Percentiles rank a stretch among this genome's conserved stretches.
phyloP scores from a whole-genome alignment of 805 yeast species.

The Metschnikowia aberdeeniae region DNA sequence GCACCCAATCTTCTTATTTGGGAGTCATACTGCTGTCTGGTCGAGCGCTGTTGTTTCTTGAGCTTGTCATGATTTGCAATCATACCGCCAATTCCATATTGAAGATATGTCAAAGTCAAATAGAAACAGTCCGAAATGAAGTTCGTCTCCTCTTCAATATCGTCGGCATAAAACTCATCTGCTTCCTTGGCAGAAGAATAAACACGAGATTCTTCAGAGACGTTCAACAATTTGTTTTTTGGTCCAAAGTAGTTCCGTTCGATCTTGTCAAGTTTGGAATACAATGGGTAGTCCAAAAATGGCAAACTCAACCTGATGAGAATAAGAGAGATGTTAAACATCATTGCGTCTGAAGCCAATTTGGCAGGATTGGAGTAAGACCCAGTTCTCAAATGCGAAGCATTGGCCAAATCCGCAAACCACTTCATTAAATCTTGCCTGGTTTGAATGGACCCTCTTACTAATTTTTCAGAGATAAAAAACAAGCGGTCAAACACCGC shows the following conservation, averaged over 20 bases:
- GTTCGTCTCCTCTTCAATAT: slow-evolving; percentile 46
- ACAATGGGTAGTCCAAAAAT: slow-evolving; percentile 61
- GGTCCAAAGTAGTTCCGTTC: slow-evolving; percentile 61
- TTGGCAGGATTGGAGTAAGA: slow-evolving; percentile 67
- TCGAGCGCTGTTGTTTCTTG: slow-evolving; percentile 45
- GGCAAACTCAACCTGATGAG: slow-evolving; percentile 77
- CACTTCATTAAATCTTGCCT: slow-evolving; percentile 62
- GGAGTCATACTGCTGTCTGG: slow-evolving; percentile 32
- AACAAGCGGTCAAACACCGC: slow-evolving; percentile 61
- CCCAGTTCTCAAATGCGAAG: slow-evolving; percentile 84
- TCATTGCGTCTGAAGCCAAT: slow-evolving; percentile 74
- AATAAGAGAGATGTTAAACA: slow-evolving; percentile 69
- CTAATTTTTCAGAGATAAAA: slow-evolving; percentile 63
- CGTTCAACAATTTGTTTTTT: slow-evolving; percentile 52
- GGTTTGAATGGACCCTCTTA: slow-evolving; percentile 66
- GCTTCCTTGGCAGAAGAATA: slow-evolving; percentile 74
- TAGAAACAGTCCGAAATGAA: slow-evolving; percentile 92
- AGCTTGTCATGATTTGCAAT: slow-evolving; percentile 52
- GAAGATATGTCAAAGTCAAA: slow-evolving; percentile 70
- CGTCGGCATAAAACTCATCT: slow-evolving; percentile 46
- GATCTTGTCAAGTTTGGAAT: slow-evolving; percentile 69
- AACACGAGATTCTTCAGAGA: slow-evolving; percentile 77
- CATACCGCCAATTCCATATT: slow-evolving; percentile 87
- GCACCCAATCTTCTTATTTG: slow-evolving; percentile 12
- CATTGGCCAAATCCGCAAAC: slow-evolving; percentile 70